Evolutionary conservation across 2,329 filamentous ascomycete genomes (phyloP).

Genomic region (Myotisia sp.): DNA sequence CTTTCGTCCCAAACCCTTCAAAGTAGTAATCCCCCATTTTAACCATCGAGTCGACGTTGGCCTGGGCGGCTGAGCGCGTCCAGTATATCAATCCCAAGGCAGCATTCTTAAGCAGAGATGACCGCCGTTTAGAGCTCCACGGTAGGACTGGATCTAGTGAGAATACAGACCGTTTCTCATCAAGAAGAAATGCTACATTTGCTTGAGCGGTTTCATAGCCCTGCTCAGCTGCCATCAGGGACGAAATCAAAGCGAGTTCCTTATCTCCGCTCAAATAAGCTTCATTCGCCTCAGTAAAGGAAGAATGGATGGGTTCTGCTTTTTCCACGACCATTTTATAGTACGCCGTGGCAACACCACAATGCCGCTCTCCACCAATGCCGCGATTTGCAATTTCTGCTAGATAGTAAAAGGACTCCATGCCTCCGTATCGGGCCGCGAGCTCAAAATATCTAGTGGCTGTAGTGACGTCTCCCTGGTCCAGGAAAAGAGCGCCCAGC

Average conservation of each 20-base stretch:
- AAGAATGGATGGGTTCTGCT: conserved; percentile 58
- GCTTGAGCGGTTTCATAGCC: conserved; percentile 81
- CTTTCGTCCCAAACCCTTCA: conserved; percentile 56
- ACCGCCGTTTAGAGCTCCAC: conserved; percentile 28
- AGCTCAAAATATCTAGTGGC: conserved; percentile 80
- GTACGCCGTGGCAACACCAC: conserved; percentile 60
- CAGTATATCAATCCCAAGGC: conserved; percentile 75
- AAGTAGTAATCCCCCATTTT: conserved; percentile 99
- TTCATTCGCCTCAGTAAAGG: conserved; percentile 68
- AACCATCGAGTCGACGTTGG: conserved; percentile 83
- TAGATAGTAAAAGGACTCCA: conserved; percentile 84
- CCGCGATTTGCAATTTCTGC: conserved; percentile 74
- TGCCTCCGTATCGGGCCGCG: conserved; percentile 65
- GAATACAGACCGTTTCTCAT: conserved; percentile 52
- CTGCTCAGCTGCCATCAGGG: conserved; percentile 81
- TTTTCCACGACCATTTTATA: conserved; percentile 69
- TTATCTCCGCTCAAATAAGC: conserved; percentile 67
- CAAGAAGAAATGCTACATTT: conserved; percentile 76
- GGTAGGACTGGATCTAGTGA: conserved; percentile 42
- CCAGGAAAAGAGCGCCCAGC: conserved; percentile 69
- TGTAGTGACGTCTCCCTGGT: conserved; percentile 68
- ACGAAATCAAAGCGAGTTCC: conserved; percentile 65
- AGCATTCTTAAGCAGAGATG: conserved; percentile 41
- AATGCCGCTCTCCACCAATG: conserved; percentile 65
- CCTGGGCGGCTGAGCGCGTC: conserved; percentile 85